Base-by-base conservation (phyloP, 345 rosid species). In the Euphorbia lathyris region DNA sequence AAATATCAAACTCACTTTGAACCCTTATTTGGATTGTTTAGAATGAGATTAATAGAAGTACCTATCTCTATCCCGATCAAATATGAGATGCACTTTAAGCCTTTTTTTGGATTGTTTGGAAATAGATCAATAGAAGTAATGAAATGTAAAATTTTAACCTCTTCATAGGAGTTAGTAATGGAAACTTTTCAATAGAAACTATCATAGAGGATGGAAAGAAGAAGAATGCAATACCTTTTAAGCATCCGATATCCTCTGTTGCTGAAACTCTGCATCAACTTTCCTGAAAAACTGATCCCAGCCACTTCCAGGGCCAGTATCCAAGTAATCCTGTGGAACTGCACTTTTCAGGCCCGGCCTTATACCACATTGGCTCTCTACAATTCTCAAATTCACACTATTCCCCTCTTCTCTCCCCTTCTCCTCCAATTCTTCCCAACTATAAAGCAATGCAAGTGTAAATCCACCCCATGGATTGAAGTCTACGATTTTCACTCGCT, bases 391-490 rank as follows among this genome's bases (percentile, higher is more conserved):
- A 40, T 84, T 88, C 74, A 78, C 51, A 1, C 42, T 77, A 26
- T 60, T 36, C 17, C 11, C 43, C 9, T 71, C n/a, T 11, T 75
- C 73, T 57, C 55, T 40, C 11, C 36, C 3, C 30, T 62, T 72
- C 66, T 67, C 65, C 81, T 89, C 90, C 76, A 93, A 72, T 66
- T 91, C 97, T 25, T 91, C 94, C 97, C 96, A 86, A 2, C 83
- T 81, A 72, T 79, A 91, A 68, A 89, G 82, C 69, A 89, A 78
- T 12, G 96, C 84, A 79, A 91, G 82, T 0, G 96, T 91, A 58
- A 86, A 89, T 11, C 82, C 90, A 68, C 86, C 88, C 98, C 98
- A 91, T 3, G 91, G 88, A 78, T 91, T 93, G 70, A 93, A 93
- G 81, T 93, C 98, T 55, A 91, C 22, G 1, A 89, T 43, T 86